These are phyloP conservation scores for Backusella macrospora DNA, from an alignment of 192 early-diverging fungal species.

Conservation along the genomic window DNA sequence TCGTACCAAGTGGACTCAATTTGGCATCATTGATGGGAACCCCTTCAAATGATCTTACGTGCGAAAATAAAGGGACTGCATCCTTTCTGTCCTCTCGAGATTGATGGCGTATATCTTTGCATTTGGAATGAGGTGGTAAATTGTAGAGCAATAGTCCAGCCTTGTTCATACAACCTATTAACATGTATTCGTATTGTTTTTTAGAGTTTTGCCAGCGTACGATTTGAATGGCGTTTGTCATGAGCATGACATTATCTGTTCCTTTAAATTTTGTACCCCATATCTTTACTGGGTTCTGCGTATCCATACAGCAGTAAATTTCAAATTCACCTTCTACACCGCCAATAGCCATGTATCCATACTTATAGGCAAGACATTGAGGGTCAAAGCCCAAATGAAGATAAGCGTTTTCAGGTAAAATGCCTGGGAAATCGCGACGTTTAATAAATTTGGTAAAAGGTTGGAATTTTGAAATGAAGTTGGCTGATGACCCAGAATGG, in stretches of 20 bases:
- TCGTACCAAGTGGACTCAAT: conserved; percentile 46
- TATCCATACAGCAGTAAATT: conserved; percentile 43
- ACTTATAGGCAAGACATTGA: conserved; percentile 45
- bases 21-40: conserved; percentile 49
- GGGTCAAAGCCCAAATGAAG: conserved; percentile 40
- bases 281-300: conserved; percentile 27
- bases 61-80: background rate
- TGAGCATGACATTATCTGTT: conserved; percentile 25
- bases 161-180: conserved; percentile 39
- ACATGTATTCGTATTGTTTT: conserved; percentile 16
- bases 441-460: conserved; percentile 34
- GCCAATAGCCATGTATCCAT: conserved; percentile 50
- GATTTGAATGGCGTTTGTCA: conserved; percentile 34
- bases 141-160: conserved; percentile 34
- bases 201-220: conserved; percentile 26
- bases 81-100: background rate
- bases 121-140: conserved; percentile 30
- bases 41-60: conserved; percentile 28
- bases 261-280: conserved; percentile 38
- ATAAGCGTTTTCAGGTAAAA: conserved; percentile 21
- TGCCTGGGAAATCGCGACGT: conserved; percentile 16
- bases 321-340: conserved; percentile 36
- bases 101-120: background rate
- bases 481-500: conserved; percentile 1
- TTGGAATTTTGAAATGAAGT: conserved; percentile 16